Evolutionary conservation across 1,139 yeast species (phyloP).

Genomic region (Taiozyma sp.): DNA sequence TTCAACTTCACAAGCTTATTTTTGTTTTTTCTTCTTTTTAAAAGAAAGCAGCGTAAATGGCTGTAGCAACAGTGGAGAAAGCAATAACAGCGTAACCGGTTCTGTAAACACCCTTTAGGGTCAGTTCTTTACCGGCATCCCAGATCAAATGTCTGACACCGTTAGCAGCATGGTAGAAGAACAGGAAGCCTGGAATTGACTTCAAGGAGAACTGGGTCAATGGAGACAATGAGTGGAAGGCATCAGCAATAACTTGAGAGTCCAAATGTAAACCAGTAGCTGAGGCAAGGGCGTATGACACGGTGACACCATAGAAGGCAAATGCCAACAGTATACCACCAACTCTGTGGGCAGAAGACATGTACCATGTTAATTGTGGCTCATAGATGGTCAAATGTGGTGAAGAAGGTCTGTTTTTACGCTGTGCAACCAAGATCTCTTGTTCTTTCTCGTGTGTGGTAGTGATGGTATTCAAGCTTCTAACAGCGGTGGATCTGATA

Average conservation of each 20-base stretch:
- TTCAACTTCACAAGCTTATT: background rate
- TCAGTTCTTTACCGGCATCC: conserved; percentile 81
- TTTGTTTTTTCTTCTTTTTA: background rate
- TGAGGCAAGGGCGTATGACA: conserved; percentile 70
- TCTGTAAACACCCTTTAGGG: conserved; percentile 82
- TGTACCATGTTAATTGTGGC: conserved; percentile 80
- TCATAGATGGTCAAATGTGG: conserved; percentile 89
- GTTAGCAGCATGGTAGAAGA: conserved; percentile 79
- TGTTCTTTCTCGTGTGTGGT: conserved; percentile 64
- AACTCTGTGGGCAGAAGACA: conserved; percentile 83
- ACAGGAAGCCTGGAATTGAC: conserved; percentile 72
- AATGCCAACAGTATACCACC: conserved; percentile 82
- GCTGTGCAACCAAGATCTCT: conserved; percentile 71
- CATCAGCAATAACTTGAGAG: conserved; percentile 51
- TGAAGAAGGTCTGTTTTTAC: conserved; percentile 83
- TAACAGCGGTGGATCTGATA: conserved; percentile 17
- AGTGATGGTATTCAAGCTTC: conserved; percentile 50
- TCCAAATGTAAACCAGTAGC: conserved; percentile 55
- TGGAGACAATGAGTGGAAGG: conserved; percentile 53
- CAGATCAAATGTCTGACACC: conserved; percentile 92
- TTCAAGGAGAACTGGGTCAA: conserved; percentile 60
- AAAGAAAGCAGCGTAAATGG: conserved; percentile 42
- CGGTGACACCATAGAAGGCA: conserved; percentile 73
- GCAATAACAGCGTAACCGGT: conserved; percentile 87
- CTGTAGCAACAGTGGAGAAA: conserved; percentile 59